Evolutionary conservation across 768 basidiomycete genomes (phyloP).

Genomic region (Podaxis carcinomalis): DNA sequence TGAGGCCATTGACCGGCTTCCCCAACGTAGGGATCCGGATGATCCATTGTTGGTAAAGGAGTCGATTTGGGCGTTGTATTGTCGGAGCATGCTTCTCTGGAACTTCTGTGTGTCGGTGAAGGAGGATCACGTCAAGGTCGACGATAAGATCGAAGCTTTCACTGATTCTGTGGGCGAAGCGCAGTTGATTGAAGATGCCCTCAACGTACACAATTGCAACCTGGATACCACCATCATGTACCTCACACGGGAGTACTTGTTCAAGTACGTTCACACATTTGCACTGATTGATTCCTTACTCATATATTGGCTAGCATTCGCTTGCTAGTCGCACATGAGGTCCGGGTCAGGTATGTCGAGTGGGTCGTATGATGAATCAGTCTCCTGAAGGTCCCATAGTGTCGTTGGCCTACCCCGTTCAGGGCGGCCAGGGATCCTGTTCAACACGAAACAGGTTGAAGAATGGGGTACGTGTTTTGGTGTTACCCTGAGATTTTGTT

Average conservation of each 20-base stretch:
- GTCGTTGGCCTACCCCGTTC: constrained; percentile 43
- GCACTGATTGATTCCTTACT: constrained; percentile 10
- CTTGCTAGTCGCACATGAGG: constrained; percentile 56
- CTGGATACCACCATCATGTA: constrained; percentile 65
- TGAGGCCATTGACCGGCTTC: constrained; percentile 50
- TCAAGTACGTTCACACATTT: constrained; percentile 50
- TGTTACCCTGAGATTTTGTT: neutral
- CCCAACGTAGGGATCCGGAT: constrained; percentile 28
- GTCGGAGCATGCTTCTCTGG: constrained; percentile 80
- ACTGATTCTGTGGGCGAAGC: constrained; percentile 40
- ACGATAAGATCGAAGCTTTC: constrained; percentile 42
- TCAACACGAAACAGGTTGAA: constrained; percentile 68
- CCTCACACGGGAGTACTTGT: constrained; percentile 65
- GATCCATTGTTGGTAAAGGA: constrained; percentile 41
- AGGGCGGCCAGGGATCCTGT: constrained; percentile 44
- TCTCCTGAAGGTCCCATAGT: constrained; percentile 11
- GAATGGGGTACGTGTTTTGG: constrained; percentile 65
- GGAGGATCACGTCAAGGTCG: constrained; percentile 15
- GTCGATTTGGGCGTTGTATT: constrained; percentile 78
- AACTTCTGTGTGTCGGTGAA: constrained; percentile 58
- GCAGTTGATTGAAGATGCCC: constrained; percentile 58
- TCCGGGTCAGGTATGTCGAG: constrained; percentile 52
- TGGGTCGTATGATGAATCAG: constrained; percentile 1
- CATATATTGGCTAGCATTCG: constrained; percentile 43
- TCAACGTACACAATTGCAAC: constrained; percentile 68